Percentiles rank a stretch among this genome's conserved stretches.
Conservation (phyloP, 768 basidiomycete genomes). For the Lentinus tigrinus region DNA sequence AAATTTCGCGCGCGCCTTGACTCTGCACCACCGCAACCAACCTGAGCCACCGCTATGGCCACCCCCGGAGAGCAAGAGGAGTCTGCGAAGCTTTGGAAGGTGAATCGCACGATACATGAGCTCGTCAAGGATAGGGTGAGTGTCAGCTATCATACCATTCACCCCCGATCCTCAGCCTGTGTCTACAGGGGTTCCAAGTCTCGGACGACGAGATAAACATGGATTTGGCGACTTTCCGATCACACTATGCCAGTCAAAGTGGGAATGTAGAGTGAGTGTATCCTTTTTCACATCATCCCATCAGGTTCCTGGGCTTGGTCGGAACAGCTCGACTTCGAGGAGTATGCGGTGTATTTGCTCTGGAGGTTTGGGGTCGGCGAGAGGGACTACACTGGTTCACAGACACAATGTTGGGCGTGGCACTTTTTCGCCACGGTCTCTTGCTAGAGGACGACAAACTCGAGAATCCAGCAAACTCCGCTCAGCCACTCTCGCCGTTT, state of each 20-base stretch:
- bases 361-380: too few species aligned
- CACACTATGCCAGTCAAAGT: slow-evolving; percentile 65
- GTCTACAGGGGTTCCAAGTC: slow-evolving; percentile 82
- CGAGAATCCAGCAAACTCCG: too few species aligned
- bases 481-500: too few species aligned
- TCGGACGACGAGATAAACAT: slow-evolving; percentile 93
- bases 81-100: slow-evolving; percentile 90
- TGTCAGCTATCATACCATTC: neutral
- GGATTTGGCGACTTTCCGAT: slow-evolving; percentile 77
- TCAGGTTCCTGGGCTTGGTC: too few species aligned
- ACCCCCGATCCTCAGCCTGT: slow-evolving; percentile 24
- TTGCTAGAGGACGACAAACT: too few species aligned
- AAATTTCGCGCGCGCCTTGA: slow-evolving; percentile 10
- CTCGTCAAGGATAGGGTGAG: slow-evolving; percentile 91
- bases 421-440: too few species aligned
- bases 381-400: too few species aligned
- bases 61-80: slow-evolving; percentile 48
- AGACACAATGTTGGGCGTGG: neutral
- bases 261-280: slow-evolving; percentile 82
- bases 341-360: too few species aligned
- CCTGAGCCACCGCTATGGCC: slow-evolving; percentile 50
- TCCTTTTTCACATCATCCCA: neutral
- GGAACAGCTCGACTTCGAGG: too few species aligned
- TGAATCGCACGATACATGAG: slow-evolving; percentile 95
- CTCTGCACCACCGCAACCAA: slow-evolving; percentile 41